Evolutionary conservation across 1,284 basidiomycete genomes (phyloP), one percentile per base, ranked within the genome.

Genomic region (Heterobasidion occidentale): DNA sequence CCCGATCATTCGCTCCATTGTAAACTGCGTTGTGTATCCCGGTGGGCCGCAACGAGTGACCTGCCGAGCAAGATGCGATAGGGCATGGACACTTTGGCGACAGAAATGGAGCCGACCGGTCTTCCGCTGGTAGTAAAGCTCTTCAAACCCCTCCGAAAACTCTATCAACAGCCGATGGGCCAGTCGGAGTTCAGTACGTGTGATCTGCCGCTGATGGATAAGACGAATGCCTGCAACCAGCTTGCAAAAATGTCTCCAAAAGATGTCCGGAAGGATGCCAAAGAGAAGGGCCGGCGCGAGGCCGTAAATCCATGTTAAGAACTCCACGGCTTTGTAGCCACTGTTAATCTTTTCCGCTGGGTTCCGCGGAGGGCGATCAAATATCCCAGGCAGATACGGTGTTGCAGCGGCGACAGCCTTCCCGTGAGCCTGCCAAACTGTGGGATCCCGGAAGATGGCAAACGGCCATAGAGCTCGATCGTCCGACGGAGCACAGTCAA

Each of bases 331-430:
- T 36, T 56, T 56, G 54, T 56, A 56, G 20, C 20, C 67, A 50
- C 63, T 65, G 64, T n/a, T n/a, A n/a, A n/a, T n/a, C n/a, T n/a
- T n/a, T n/a, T n/a, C n/a, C n/a, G n/a, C n/a, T n/a, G n/a, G 62
- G 58, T 75, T 69, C 20, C 64, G 64, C 3, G 70, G 72, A n/a
- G 70, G 62, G 8, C 64, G 51, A 51, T 71, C 64, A 61, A 71
- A 73, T 1, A 61, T 69, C 12, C 64, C 61, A 0, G 71, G 72
- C 46, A 75, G 58, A 55, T 65, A 68, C 7, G 61, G 62, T 9
- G 61, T 65, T 27, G 63, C 56, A 38, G 58, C 53, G 4, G 61
- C 66, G 42, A 75, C 67, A 1, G 51, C 27, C 27, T 59, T 45
- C 2, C 71, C 70, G 59, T 74, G 70, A 9, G 51, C 49, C 42